These are phyloP conservation scores for Coemansia sp. DNA, from an alignment of 192 early-diverging fungal genomes.

Conservation along the genomic window DNA sequence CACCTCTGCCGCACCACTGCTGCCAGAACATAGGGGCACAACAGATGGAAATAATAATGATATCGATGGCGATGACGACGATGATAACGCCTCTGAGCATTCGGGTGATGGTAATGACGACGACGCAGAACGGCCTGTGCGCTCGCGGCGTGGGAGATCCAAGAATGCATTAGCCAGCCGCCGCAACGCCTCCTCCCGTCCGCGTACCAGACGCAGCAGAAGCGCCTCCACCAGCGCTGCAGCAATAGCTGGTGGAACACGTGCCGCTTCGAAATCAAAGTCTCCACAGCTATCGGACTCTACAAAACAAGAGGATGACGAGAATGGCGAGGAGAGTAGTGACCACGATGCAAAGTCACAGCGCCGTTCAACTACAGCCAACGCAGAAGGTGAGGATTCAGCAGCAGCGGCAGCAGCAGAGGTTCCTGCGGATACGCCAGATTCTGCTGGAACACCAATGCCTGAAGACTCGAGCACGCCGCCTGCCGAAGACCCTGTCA, in stretches of 20 bases:
- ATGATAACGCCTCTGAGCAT: conserved; percentile 1
- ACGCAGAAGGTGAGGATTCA: conserved; percentile 1
- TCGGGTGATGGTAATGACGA: neutral
- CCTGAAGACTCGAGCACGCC: conserved; percentile 2
- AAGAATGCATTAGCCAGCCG: neutral
- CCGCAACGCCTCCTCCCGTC: neutral
- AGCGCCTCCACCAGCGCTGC: conserved; percentile 8
- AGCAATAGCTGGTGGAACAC: neutral
- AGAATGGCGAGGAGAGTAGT: neutral
- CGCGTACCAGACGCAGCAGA: conserved; percentile 3
- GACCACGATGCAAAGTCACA: conserved; percentile 6
- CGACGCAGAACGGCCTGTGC: neutral
- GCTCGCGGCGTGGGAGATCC: conserved; percentile 6
- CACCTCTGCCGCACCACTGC: no score
- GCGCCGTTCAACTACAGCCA: neutral
- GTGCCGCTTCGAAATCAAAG: conserved; percentile 4
- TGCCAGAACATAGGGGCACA: no score
- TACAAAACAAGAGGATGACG: conserved; percentile 3
- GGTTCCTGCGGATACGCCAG: neutral
- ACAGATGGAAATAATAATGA: neutral
- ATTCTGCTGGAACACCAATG: neutral
- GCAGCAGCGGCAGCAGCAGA: neutral
- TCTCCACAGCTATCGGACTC: conserved; percentile 9
- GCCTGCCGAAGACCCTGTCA: neutral
- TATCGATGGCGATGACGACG: neutral